Base-by-base conservation (phyloP, 2,329 filamentous ascomycete genomes). In the Phaeoacremonium minimum region DNA sequence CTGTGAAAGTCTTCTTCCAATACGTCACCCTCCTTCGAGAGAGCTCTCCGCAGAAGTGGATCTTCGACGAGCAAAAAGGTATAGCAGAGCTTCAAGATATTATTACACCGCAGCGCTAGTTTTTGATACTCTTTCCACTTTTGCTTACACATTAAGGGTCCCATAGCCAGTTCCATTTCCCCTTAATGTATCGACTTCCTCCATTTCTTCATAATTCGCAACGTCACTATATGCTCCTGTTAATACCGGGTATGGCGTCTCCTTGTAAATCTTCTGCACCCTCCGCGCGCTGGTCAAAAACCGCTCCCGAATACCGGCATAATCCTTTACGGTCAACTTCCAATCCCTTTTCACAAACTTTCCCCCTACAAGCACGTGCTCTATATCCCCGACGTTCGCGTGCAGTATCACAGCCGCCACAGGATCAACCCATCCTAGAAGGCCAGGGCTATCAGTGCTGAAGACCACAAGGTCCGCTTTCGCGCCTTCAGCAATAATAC, bases 11-110 rank as follows among this genome's bases (percentile, higher is more conserved):
- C 18, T 75, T 95, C 43, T 96, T 96, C 64, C 84, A 95, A 57
- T 98, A 98, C 52, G 81, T 97, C 44, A 80, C 88, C 8, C 77
- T 98, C 58, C 75, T 98, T 38, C 81, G 80, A 44, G 86, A 95
- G 50, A 73, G 75, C 3, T 77, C 84, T 5, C 90, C 91, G 0
- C 84, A 94, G 48, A 73, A 94, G 56, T 97, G 93, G 93, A 89
- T 97, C 40, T 90, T 93, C 41, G 79, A 95, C 19, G 93, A 98
- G 62, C 85, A 93, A 60, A 91, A 89, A 60, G 82, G 83, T 22
- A 81, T 97, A 65, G 83, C 86, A 30, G 90, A 97, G n/a, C n/a
- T n/a, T n/a, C n/a, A n/a, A n/a, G n/a, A n/a, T n/a, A n/a, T n/a
- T n/a, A n/a, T n/a, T n/a, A n/a, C n/a, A n/a, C n/a, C n/a, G n/a